Evolutionary conservation across 768 basidiomycete species (phyloP), one percentile per base, ranked within the genome.

Genomic region (Phaeolepiota aurea): DNA sequence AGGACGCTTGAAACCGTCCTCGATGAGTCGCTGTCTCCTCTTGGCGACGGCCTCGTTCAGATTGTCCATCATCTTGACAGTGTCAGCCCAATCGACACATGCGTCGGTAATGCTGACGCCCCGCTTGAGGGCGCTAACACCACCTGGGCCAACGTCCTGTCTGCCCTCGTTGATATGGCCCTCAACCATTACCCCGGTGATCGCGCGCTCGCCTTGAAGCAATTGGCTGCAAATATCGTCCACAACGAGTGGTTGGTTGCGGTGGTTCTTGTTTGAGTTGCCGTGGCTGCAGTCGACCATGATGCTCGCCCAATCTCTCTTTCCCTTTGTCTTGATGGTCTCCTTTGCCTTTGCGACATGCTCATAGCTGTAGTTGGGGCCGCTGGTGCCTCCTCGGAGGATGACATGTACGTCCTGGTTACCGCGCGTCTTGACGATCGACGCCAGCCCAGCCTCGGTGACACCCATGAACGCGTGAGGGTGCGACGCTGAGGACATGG

Each of bases 121-220:
- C 43, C 81, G 67, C 59, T 85, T 88, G 49, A 92, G 72, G 5
- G 57, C 74, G 13, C 63, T 48, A 0, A 84, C 82, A 4, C 91
- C 86, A 32, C 66, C 70, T 2, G 70, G 48, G 2, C 94, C 92
- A 11, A 94, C 86, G 50, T 91, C 86, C 65, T 99, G 94, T 44
- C 81, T 69, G 14, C 94, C 94, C 37, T 82, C 84, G 54, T 87
- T 83, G 62, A 99, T 82, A 60, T 97, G 86, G 10, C 84, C 87
- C 65, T 99, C 94, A 56, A 99, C 77, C 94, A 99, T 98, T 43
- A 97, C 90, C 34, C 94, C 94, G 3, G 88, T 88, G 61, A 99
- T 84, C 51, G 72, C 68, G 43, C 59, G 69, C 46, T 78, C 67
- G 19, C 89, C 89, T 4, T 74, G 72, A 4, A 58, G 62, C 40